A percentile compares a stretch with the other conserved stretches of the same genome.
Evolutionary conservation across 2,329 filamentous ascomycete species (phyloP).

Genomic region (Penicillium verrucosum): DNA sequence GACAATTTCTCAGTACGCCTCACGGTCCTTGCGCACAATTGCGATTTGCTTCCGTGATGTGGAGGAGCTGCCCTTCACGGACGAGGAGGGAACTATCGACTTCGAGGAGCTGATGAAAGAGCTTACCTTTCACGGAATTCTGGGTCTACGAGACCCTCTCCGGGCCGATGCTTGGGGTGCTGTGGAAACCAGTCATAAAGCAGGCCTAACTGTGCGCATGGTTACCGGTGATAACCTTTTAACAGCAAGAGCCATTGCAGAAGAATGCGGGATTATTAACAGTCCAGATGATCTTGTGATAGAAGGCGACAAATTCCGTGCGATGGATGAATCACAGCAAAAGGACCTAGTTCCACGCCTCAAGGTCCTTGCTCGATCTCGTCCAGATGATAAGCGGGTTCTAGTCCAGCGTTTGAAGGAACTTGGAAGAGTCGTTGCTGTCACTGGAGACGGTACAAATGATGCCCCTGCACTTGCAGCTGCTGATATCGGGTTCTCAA

Average conservation of each 20-base stretch:
- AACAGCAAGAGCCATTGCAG: constrained; percentile 65
- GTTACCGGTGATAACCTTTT: constrained; percentile 65
- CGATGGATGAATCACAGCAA: constrained; percentile 52
- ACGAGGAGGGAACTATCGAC: background rate
- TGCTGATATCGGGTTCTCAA: constrained; percentile 60
- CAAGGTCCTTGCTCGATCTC: constrained; percentile 58
- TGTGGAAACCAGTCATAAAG: constrained; percentile 58
- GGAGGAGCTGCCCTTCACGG: constrained; percentile 54
- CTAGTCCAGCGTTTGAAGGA: constrained; percentile 54
- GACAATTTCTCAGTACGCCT: constrained; percentile 37
- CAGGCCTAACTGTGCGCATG: constrained; percentile 63
- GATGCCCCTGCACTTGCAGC: constrained; percentile 58
- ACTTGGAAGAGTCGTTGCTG: constrained; percentile 53
- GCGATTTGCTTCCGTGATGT: constrained; percentile 69
- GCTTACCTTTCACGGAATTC: constrained; percentile 62
- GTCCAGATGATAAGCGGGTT: constrained; percentile 58
- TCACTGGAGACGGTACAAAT: constrained; percentile 60
- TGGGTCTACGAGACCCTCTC: constrained; percentile 65
- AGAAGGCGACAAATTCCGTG: constrained; percentile 60
- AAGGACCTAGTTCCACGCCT: constrained; percentile 51
- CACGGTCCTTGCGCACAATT: constrained; percentile 67
- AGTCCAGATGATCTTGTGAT: constrained; percentile 52
- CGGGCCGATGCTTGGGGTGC: constrained; percentile 59
- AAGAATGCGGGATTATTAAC: constrained; percentile 60
- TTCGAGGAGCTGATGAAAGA: constrained; percentile 60